A percentile compares a stretch with the other conserved stretches of the same genome.
Conservation (phyloP, 192 early-diverging fungal genomes). For the Chytriomyces sp. region DNA sequence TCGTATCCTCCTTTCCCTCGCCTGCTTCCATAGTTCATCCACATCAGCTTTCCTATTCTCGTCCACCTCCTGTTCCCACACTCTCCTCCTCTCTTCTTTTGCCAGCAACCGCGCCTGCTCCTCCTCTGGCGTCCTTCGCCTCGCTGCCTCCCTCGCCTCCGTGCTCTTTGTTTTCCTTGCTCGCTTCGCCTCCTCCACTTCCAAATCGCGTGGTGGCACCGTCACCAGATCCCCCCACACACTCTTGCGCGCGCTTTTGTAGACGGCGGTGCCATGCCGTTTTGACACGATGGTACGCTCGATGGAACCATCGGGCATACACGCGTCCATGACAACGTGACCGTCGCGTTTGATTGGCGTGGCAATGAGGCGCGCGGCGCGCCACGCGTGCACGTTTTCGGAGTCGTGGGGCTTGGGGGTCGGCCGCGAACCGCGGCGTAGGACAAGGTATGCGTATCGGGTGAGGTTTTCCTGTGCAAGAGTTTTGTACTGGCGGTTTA, state of each 20-base stretch:
- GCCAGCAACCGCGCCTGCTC: no score
- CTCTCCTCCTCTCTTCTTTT: no score
- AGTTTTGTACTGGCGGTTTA: not conserved
- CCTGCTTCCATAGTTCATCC: no score
- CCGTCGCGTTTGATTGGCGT: constrained; percentile 9
- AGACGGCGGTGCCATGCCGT: not conserved
- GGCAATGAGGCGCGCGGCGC: not conserved
- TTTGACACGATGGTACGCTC: not conserved
- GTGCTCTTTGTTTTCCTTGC: no score
- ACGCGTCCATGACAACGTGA: constrained; percentile 8
- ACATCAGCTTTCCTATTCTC: no score
- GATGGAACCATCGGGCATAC: constrained; percentile 3
- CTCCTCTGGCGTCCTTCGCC: no score
- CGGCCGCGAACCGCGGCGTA: not conserved
- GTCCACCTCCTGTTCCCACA: no score
- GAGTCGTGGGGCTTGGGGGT: not conserved
- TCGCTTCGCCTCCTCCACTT: no score
- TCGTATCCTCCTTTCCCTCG: no score
- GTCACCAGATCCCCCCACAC: constrained; percentile 16
- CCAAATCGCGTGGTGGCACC: no score
- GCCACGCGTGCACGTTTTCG: no score
- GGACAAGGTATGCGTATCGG: not conserved
- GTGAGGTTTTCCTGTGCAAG: not conserved
- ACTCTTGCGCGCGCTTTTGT: not conserved
- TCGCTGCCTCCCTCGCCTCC: no score